Conservation (phyloP, 768 basidiomycete genomes). For the Lactarius tabidus region DNA sequence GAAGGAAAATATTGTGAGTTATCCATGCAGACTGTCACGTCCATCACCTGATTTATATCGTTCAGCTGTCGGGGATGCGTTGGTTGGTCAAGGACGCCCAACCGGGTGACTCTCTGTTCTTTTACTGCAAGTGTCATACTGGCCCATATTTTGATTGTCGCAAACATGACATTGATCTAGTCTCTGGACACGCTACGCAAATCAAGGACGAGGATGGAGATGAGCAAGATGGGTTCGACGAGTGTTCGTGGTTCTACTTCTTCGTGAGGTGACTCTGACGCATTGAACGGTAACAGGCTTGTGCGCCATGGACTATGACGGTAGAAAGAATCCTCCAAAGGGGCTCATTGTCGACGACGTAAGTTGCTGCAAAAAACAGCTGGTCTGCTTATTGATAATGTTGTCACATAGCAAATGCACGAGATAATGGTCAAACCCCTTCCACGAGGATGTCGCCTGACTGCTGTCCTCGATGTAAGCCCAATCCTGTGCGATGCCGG, state of each 20-base stretch:
- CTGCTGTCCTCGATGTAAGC: constrained; percentile 6
- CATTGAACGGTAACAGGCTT: neutral
- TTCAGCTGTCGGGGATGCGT: neutral
- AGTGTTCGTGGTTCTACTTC: neutral
- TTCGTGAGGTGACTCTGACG: neutral
- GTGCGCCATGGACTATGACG: neutral
- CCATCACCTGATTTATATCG: neutral
- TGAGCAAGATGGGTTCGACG: neutral
- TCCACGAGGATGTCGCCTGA: constrained; percentile 4
- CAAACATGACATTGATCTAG: neutral
- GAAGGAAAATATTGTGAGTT: constrained; percentile 6
- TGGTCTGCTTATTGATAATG: neutral
- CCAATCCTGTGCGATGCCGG: neutral
- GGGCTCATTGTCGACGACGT: constrained; percentile 6
- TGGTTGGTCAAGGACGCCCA: neutral
- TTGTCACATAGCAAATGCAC: neutral
- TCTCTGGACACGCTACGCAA: constrained; percentile 5
- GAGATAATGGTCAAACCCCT: constrained; percentile 2
- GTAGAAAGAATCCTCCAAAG: neutral
- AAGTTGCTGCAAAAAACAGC: neutral
- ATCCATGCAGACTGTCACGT: neutral
- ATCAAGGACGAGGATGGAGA: neutral
- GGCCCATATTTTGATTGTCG: neutral
- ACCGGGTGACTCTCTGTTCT: neutral
- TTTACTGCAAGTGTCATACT: constrained; percentile 1